phyloP scores from a whole-genome alignment of 1,139 yeast genomes.

The Nematodospora anomalae region DNA sequence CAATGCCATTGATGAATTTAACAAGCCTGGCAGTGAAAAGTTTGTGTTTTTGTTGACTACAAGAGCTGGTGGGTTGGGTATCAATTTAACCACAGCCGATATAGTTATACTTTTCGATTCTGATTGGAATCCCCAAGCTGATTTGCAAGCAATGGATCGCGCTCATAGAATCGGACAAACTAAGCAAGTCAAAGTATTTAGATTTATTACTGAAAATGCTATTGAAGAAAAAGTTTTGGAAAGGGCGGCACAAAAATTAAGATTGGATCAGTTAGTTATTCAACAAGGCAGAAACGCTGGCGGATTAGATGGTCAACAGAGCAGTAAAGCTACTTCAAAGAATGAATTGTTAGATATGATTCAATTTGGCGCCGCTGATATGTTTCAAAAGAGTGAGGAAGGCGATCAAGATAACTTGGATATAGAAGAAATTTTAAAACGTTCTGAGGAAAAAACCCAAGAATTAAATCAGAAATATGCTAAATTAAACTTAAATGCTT shows the following conservation, averaged over 20 bases:
- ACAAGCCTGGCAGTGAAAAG: slow-evolving; percentile 66
- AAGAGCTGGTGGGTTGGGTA: slow-evolving; percentile 87
- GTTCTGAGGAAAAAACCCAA: slow-evolving; percentile 63
- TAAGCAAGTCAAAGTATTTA: slow-evolving; percentile 73
- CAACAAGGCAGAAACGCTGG: slow-evolving; percentile 63
- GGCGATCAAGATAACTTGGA: slow-evolving; percentile 52
- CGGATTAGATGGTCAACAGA: slow-evolving; percentile 38
- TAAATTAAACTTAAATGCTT: slow-evolving; percentile 68
- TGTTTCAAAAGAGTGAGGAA: slow-evolving; percentile 39
- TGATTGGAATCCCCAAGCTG: slow-evolving; percentile 89
- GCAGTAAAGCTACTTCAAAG: slow-evolving; percentile 51
- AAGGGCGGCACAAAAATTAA: slow-evolving; percentile 74
- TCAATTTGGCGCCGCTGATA: slow-evolving; percentile 73
- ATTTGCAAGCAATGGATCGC: slow-evolving; percentile 85
- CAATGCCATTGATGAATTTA: slow-evolving; percentile 73
- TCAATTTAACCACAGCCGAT: slow-evolving; percentile 75
- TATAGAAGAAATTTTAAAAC: slow-evolving; percentile 57
- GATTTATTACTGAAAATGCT: slow-evolving; percentile 77
- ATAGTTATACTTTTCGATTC: slow-evolving; percentile 72
- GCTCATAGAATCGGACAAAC: slow-evolving; percentile 88
- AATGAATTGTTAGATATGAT: slow-evolving; percentile 78
- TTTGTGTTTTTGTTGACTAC: slow-evolving; percentile 74
- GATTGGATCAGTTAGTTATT: slow-evolving; percentile 77
- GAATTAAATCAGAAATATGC: slow-evolving; percentile 64
- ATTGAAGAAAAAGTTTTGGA: slow-evolving; percentile 80